Conservation (phyloP, 2,329 filamentous ascomycete genomes). For the Colletotrichum euphorbiae region DNA sequence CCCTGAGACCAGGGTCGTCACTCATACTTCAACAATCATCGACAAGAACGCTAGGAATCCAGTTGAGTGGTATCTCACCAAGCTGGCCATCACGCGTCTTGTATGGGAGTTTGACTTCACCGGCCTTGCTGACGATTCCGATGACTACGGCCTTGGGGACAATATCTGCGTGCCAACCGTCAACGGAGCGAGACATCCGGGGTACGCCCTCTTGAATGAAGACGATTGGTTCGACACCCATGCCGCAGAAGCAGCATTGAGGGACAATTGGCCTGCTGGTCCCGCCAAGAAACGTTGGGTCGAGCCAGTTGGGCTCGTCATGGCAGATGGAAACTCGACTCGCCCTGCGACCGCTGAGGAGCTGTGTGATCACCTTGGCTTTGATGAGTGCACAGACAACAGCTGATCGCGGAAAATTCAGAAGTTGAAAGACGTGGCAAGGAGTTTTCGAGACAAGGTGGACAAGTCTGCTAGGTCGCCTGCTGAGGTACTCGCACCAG, state of each 20-base stretch:
- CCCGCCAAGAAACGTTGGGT: conserved; percentile 6
- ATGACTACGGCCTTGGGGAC: conserved; percentile 3
- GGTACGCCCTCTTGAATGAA: conserved; percentile 6
- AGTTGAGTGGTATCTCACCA: conserved; percentile 11
- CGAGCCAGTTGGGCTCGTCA: conserved; percentile 1
- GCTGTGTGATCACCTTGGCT: conserved; percentile 6
- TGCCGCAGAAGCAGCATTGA: background rate
- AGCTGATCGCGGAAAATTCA: conserved; percentile 10
- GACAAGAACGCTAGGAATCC: background rate
- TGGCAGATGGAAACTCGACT: conserved; percentile 8
- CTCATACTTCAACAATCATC: background rate
- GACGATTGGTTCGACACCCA: background rate
- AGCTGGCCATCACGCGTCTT: background rate
- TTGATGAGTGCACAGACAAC: conserved; percentile 10
- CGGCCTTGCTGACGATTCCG: background rate
- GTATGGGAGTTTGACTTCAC: conserved; percentile 13
- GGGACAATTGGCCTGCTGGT: conserved; percentile 2
- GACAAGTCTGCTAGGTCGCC: background rate
- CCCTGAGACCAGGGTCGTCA: background rate
- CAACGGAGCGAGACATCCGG: conserved; percentile 6
- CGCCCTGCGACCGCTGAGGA: conserved; percentile 7
- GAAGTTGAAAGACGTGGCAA: conserved; percentile 19
- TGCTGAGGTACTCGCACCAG: conserved; percentile 7
- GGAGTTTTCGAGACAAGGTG: conserved; percentile 13
- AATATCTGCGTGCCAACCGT: conserved; percentile 9